phyloP scores from a whole-genome alignment of 768 basidiomycete species.

The Panaeolus cyanescens region DNA sequence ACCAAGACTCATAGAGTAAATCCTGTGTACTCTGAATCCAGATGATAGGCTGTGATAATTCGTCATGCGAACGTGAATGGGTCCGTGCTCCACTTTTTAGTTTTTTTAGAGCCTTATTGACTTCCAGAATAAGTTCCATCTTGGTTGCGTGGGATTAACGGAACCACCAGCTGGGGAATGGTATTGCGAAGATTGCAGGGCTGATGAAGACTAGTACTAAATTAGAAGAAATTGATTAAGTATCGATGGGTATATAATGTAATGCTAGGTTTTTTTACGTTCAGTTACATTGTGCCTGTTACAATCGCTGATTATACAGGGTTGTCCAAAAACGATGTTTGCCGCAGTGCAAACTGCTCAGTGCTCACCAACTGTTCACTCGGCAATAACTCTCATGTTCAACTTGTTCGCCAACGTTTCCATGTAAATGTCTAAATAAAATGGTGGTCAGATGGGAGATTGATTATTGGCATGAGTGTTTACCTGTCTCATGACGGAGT shows the following conservation, averaged over 20 bases:
- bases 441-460: background rate
- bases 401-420: constrained; percentile 83
- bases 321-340: background rate
- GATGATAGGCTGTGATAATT: constrained; percentile 89
- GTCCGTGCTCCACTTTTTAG: constrained; percentile 45
- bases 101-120: constrained; percentile 6
- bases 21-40: constrained; percentile 26
- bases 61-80: constrained; percentile 79
- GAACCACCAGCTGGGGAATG: constrained; percentile 65
- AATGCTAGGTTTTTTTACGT: background rate
- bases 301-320: background rate
- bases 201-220: constrained; percentile 30
- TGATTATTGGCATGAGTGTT: constrained; percentile 9
- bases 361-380: constrained; percentile 20
- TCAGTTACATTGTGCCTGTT: no score
- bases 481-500: constrained; percentile 76
- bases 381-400: constrained; percentile 49
- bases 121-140: constrained; percentile 59
- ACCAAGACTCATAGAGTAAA: constrained; percentile 8
- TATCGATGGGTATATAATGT: constrained; percentile 4
- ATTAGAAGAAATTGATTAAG: background rate
- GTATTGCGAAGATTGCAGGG: constrained; percentile 71
- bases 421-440: constrained; percentile 74
- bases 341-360: background rate
- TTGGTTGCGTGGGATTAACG: constrained; percentile 63